Evolutionary conservation across 345 rosid genomes (phyloP), one percentile per base, ranked within the genome.

Genomic region (Salix brachista): DNA sequence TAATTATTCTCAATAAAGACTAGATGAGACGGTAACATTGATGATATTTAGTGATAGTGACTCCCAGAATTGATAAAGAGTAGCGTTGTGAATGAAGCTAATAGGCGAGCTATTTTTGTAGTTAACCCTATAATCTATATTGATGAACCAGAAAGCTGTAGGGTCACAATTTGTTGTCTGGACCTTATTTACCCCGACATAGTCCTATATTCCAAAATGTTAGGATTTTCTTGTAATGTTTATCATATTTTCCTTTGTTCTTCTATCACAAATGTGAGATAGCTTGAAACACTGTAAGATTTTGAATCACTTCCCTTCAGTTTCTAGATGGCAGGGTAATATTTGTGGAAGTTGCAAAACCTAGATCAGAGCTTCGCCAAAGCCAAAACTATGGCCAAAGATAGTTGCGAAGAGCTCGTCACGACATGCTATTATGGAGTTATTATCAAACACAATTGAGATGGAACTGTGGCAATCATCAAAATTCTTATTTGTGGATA

Each of bases 261-360:
- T 71, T 28, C 23, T 28, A 23, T 67, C 23, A 37, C 13, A 23
- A 65, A 17, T 67, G 16, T 17, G 30, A 46, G 8, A 23, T 32
- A 26, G 17, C 4, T 25, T 60, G 54, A 42, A 69, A 44, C 25
- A 37, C n/a, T 56, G 36, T 9, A 61, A 4, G 17, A 70, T 13
- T 2, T 8, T 37, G 26, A 70, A 46, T 60, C n/a, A 13, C n/a
- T 76, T 39, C 58, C 36, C 79, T 78, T 37, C 80, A 89, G 96
- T 91, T 91, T 83, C 70, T 89, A 84, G 90, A 91, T 85, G 97
- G 96, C 87, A 90, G 96, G 79, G 94, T 91, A 32, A 91, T 90
- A 77, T 91, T 91, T 36, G 93, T 93, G 78, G 96, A 93, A 76
- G 84, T 87, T 65, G 94, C 94, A 39, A 93, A 89, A 81, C 79